Evolutionary conservation across 495 filamentous ascomycete species (phyloP).

Genomic region (Bombardia bombarda): DNA sequence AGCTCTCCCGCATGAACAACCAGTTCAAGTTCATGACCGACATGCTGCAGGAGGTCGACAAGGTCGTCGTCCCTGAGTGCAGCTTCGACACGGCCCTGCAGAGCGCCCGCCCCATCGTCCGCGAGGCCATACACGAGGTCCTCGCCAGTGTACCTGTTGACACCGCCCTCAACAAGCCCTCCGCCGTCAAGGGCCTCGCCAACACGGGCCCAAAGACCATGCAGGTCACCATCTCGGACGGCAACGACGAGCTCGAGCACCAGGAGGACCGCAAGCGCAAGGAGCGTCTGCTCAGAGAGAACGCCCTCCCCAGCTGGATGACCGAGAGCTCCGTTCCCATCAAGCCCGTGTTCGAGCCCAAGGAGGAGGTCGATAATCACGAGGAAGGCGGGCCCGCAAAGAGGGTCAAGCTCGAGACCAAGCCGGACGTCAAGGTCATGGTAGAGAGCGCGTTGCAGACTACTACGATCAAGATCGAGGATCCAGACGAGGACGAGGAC

Average conservation of each 20-base stretch:
- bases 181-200: slow-evolving; percentile 61
- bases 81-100: slow-evolving; percentile 73
- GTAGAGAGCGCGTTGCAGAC: slow-evolving; percentile 43
- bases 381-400: slow-evolving; percentile 41
- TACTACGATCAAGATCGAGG: slow-evolving; percentile 47
- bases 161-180: slow-evolving; percentile 38
- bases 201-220: slow-evolving; percentile 64
- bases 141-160: slow-evolving; percentile 46
- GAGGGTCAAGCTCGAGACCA: slow-evolving; percentile 45
- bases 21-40: slow-evolving; percentile 81
- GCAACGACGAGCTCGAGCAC: slow-evolving; percentile 65
- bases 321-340: slow-evolving; percentile 71
- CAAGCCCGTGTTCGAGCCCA: slow-evolving; percentile 7
- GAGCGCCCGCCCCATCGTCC: slow-evolving; percentile 49
- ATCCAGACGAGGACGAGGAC: slow-evolving; percentile 44
- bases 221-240: slow-evolving; percentile 68
- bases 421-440: slow-evolving; percentile 31
- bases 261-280: slow-evolving; percentile 64
- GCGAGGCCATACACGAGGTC: slow-evolving; percentile 54
- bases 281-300: slow-evolving; percentile 70
- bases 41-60: slow-evolving; percentile 79
- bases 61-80: slow-evolving; percentile 72
- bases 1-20: slow-evolving; percentile 75
- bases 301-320: slow-evolving; percentile 84
- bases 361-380: slow-evolving; percentile 11